Evolutionary conservation across 2,329 filamentous ascomycete genomes (phyloP).

Genomic region (Raffaelea ambrosiae): DNA sequence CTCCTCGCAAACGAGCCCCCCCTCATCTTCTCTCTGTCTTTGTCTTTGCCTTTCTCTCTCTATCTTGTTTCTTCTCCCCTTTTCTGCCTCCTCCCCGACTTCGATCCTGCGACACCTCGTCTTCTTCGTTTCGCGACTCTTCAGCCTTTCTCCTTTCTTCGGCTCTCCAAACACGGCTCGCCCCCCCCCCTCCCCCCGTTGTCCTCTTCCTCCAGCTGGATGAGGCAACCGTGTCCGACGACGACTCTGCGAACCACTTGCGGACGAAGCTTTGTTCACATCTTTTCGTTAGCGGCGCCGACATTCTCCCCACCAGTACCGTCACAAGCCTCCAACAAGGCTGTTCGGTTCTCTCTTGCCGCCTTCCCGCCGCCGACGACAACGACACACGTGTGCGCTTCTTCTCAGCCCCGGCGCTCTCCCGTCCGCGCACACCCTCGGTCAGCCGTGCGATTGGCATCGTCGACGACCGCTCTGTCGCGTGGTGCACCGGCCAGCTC

Average conservation of each 20-base stretch:
- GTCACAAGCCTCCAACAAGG: not conserved
- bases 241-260: conserved; percentile 13
- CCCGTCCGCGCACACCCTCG: not conserved
- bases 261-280: conserved; percentile 9
- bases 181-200: not conserved
- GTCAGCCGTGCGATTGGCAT: no score
- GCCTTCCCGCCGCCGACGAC: no score
- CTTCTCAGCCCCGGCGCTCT: not conserved
- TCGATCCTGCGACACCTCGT: not conserved
- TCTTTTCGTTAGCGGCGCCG: not conserved
- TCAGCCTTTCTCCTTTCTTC: no score
- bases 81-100: not conserved
- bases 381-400: no score
- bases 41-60: not conserved
- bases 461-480: no score
- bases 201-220: conserved; percentile 7
- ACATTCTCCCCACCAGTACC: not conserved
- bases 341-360: not conserved
- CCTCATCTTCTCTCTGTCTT: no score
- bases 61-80: not conserved
- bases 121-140: not conserved
- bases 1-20: not conserved
- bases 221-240: conserved; percentile 10
- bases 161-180: no score
- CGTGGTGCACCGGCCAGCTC: no score